Conservation (phyloP, 2,329 filamentous ascomycete genomes). For the Diaporthe batatas region DNA sequence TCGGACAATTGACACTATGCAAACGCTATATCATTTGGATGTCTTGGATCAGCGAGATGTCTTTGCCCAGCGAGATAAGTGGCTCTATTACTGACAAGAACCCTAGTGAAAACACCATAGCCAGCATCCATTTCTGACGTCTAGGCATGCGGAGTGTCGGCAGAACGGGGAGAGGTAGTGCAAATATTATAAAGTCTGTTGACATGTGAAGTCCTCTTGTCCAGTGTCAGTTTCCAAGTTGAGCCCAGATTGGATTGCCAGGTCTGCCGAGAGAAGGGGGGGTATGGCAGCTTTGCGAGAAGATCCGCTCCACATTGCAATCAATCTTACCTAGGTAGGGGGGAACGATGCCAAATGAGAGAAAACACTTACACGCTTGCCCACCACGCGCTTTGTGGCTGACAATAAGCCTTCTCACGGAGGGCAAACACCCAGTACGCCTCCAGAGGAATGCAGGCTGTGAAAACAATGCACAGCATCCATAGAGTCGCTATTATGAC, state of each 20-base stretch:
- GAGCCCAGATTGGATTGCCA: not conserved
- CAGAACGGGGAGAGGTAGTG: constrained; percentile 58
- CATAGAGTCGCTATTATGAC: constrained; percentile 48
- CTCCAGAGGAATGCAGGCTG: constrained; percentile 50
- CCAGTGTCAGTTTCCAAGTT: not conserved
- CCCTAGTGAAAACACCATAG: constrained; percentile 57
- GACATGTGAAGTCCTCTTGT: constrained; percentile 45
- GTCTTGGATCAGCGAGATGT: not conserved
- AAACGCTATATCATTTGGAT: constrained; percentile 49
- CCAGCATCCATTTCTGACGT: constrained; percentile 56
- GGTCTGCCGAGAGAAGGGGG: too few species aligned
- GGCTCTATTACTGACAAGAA: constrained; percentile 52
- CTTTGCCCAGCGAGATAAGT: not conserved
- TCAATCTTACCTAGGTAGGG: not conserved
- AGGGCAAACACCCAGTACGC: constrained; percentile 49
- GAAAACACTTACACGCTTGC: constrained; percentile 36
- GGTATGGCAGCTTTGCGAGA: not conserved
- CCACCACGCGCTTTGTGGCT: constrained; percentile 44
- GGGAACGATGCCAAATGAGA: not conserved
- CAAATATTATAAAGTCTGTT: constrained; percentile 48
- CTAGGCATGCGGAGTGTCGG: constrained; percentile 57
- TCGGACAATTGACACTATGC: constrained; percentile 52
- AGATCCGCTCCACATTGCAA: not conserved
- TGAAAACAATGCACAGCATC: constrained; percentile 47
- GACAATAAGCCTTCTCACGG: constrained; percentile 34